Evolutionary conservation across 2,329 filamentous ascomycete species (phyloP), one percentile per base, ranked within the genome.

Genomic region (Venturia aucupariae): DNA sequence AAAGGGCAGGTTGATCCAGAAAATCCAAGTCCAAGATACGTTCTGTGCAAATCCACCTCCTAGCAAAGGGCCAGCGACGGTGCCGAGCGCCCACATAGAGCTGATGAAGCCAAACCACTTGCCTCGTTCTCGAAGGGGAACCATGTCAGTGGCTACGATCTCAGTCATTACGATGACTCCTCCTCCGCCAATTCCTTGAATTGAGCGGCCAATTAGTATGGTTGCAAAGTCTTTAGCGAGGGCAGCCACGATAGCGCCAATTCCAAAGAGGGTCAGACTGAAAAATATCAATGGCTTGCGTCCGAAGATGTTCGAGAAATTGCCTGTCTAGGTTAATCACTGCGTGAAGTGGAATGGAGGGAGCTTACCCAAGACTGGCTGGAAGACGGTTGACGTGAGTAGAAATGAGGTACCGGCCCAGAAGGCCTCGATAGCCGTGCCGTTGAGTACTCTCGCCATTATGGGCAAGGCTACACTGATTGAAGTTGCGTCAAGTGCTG

Each of bases 401-500:
- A 76, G 70, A 63, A 75, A 78, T 0, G 72, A 72, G 6, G 74
- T 77, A 3, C 75, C 75, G n/a, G 72, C 71, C 76, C 76, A 78
- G 68, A 77, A 78, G 6, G 74, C 74, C 67, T 78, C 73, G 24
- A 78, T 74, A 2, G 75, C 74, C 11, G 71, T 72, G 38, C 75
- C 75, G 5, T 69, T 64, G 6, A 77, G 70, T 7, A 66, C 68
- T 68, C 68, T 70, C 1, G 75, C 72, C 72, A 77, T 76, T 54
- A 75, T 73, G 15, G 74, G 71, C 55, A 88, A 73, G 4, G 86
- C 85, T 7, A 87, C 84, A 4, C 83, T 85, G 62, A 88, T 78
- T 4, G 83, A 86, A 0, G 86, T 88, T 4, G 85, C 85, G 72
- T 89, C 86, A 35, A 89, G 76, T 15, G 86, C 84, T 2, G 85